Base-by-base conservation (phyloP, 306 rosid genomes). In the Gastrolobium villosum region DNA sequence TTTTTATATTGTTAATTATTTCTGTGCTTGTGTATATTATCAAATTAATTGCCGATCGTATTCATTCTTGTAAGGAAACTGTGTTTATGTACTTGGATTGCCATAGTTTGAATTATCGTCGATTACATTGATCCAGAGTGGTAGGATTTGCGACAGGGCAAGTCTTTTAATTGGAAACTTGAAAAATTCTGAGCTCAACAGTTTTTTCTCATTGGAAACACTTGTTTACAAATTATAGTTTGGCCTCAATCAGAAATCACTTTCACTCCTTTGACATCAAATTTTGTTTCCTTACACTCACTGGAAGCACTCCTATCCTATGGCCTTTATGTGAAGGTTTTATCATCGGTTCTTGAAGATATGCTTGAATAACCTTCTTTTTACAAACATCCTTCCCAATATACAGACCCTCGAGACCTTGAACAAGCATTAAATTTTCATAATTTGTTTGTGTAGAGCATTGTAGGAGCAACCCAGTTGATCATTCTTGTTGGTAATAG, bases 11-110 rank as follows among this genome's bases (percentile, higher is more conserved):
- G 35, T 2, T 13, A 26, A 3, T 10, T 50, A 10, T 68, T 32
- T 2, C 7, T 11, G 14, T 13, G 44, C 13, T 62, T 59, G 31
- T 76, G 76, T 73, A 74, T 39, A 80, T 59, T 72, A 30, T 72
- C 37, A 68, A 15, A 67, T 66, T 50, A 54, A 56, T 48, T 49
- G 60, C 52, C n/a, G 72, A 65, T 71, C 69, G 35, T 15, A 13
- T 59, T 62, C 44, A 34, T 70, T 60, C 31, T 55, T 15, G 74
- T 26, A 79, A 50, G 7, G 78, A 65, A 70, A 50, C 82, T 86
- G 66, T 76, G 73, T 20, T 82, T 81, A 32, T 68, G 54, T 61
- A 55, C 62, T 39, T 73, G 15, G 52, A 39, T 34, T 72, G n/a
- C 41, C 66, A 20, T 63, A 62, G 79, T 10, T 76, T 40, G 50